Percentiles rank a stretch among this genome's conserved stretches.
These are phyloP conservation scores for Sinapis alba DNA, from an alignment of 441 rosid species.

Conservation along the genomic window DNA sequence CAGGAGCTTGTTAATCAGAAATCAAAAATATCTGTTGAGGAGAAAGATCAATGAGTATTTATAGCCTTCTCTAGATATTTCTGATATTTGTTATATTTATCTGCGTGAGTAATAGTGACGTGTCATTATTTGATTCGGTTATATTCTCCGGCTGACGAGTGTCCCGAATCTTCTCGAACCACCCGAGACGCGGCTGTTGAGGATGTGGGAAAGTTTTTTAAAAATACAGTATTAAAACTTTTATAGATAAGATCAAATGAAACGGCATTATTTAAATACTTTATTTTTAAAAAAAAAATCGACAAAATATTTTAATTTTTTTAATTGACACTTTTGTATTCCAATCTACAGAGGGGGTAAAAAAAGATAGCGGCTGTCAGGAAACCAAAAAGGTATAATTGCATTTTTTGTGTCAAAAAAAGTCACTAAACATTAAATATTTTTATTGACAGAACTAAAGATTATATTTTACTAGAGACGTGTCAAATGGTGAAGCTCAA, in stretches of 20 bases:
- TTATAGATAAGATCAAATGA: conserved; percentile 33
- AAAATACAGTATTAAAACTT: no score
- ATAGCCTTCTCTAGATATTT: conserved; percentile 36
- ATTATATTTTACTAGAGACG: conserved; percentile 3
- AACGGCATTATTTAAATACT: no score
- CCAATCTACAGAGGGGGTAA: no score
- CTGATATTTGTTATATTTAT: conserved; percentile 5
- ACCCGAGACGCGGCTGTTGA: conserved; percentile 17
- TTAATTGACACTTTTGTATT: no score
- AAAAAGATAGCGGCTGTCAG: not conserved
- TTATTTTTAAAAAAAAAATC: no score
- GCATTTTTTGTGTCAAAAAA: not conserved
- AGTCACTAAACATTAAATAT: conserved; percentile 7
- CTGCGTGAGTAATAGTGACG: not conserved
- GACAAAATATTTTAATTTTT: no score
- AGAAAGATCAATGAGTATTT: not conserved
- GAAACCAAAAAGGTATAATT: not conserved
- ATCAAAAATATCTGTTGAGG: not conserved
- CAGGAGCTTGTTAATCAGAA: not conserved
- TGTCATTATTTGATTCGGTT: not conserved
- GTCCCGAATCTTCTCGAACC: conserved; percentile 35
- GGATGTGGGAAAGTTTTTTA: conserved; percentile 1
- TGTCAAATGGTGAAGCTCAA: conserved; percentile 28
- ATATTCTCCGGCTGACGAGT: conserved; percentile 3
- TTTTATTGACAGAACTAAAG: not conserved